A percentile compares a stretch with the other conserved stretches of the same genome.
These are phyloP conservation scores for Citrullus amarus DNA, from an alignment of 306 rosid genomes.

Conservation along the genomic window DNA sequence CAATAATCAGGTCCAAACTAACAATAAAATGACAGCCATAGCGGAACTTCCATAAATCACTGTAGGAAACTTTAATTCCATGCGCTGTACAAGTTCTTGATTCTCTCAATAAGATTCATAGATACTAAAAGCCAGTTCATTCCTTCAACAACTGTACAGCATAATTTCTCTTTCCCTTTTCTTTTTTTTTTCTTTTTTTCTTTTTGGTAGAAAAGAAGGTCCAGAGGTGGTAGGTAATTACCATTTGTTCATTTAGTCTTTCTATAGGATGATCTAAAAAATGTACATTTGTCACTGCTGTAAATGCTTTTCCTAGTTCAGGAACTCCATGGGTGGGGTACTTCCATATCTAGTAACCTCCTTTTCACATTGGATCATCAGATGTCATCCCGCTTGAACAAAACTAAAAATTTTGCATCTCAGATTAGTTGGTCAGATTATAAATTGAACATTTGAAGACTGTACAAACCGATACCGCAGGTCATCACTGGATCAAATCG, in stretches of 20 bases:
- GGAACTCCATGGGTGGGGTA: background rate
- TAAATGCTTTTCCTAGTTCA: background rate
- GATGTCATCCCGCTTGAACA: background rate
- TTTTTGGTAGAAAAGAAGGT: constrained; percentile 23
- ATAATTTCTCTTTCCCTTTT: background rate
- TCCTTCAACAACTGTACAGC: background rate
- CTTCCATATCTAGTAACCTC: background rate
- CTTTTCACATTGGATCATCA: background rate
- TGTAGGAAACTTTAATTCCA: background rate
- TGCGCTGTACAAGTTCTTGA: background rate
- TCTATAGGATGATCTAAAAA: constrained; percentile 4
- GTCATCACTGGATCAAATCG: background rate
- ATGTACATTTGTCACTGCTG: constrained; percentile 7
- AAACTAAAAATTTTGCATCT: background rate
- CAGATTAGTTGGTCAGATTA: constrained; percentile 7
- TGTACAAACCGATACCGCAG: background rate
- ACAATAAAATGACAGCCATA: background rate
- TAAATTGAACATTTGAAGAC: background rate
- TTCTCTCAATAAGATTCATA: background rate
- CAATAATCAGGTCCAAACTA: background rate
- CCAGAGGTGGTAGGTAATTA: constrained; percentile 3
- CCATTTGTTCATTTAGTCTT: constrained; percentile 4
- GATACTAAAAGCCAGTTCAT: background rate
- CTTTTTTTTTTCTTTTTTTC: background rate
- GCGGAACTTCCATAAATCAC: background rate